Base-by-base conservation (phyloP, 768 basidiomycete species). In the Tylopilus intermedius region DNA sequence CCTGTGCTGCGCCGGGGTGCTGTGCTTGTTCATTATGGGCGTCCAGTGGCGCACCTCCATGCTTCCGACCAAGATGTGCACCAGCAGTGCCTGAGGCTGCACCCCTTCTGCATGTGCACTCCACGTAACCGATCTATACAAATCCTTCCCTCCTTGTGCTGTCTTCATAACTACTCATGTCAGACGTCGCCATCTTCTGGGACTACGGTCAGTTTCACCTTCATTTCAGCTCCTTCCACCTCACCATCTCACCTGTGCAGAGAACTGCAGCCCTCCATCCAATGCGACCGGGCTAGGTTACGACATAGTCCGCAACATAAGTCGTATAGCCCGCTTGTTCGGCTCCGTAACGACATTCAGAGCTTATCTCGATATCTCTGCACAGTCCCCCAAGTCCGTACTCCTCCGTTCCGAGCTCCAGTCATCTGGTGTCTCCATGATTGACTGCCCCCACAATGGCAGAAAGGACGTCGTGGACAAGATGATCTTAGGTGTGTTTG, bases 261-360 rank as follows among this genome's bases (percentile, higher is more conserved):
- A 76, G 24, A 70, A 69, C 24, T 62, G 66, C 11, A 61, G 38
- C 53, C 70, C 51, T 3, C 60, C 74, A n/a, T 61, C 69, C 22
- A 69, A 50, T 35, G 61, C 65, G 10, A 45, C 18, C 13, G 67
- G 67, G 32, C 69, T 78, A 4, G 74, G 76, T 10, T 75, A 72
- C 55, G 65, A 69, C 15, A 65, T 79, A 18, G 73, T 73, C 3
- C 69, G 75, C 53, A 73, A 71, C 42, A 74, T 82, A 6, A 68
- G 74, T 24, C 64, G 67, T 18, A 56, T 79, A n/a, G 75, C 78
- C 2, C 73, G 75, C 45, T 50, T 68, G 4, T 79, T 74, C 58
- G 81, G 81, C 38, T 70, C 65, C 50, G 68, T 80, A 4, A 75
- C 70, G 6, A 62, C 72, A 0, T 81, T 83, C 68, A 80, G 76